phyloP scores from a whole-genome alignment of 805 yeast genomes.

The Candida sphagnicola region DNA sequence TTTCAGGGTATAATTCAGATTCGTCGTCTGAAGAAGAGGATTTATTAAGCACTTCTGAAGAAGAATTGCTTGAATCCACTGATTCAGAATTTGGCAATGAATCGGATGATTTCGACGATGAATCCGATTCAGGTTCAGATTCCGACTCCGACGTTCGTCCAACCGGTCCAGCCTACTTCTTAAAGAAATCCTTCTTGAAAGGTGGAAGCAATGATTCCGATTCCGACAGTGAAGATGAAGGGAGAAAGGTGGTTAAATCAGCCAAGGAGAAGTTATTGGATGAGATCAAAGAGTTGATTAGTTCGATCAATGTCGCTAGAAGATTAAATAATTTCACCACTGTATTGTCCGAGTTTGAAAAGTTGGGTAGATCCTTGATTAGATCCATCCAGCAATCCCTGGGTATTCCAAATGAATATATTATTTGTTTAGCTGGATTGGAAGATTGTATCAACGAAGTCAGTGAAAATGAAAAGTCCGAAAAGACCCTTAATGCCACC shows the following conservation, averaged over 20 bases:
- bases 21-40: slow-evolving; percentile 52
- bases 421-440: slow-evolving; percentile 64
- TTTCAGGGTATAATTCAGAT: slow-evolving; percentile 54
- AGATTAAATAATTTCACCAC: slow-evolving; percentile 76
- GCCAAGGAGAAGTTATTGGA: slow-evolving; percentile 91
- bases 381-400: slow-evolving; percentile 75
- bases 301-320: slow-evolving; percentile 64
- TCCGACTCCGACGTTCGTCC: slow-evolving; percentile 31
- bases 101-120: slow-evolving; percentile 19
- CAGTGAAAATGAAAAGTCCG: slow-evolving; percentile 45
- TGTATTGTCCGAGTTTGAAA: slow-evolving; percentile 75
- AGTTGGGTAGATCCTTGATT: slow-evolving; percentile 59
- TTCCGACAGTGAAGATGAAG: slow-evolving; percentile 58
- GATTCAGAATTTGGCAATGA: slow-evolving; percentile 52
- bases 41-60: slow-evolving; percentile 55
- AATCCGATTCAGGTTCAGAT: slow-evolving; percentile 30
- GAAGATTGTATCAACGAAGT: slow-evolving; percentile 62
- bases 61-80: slow-evolving; percentile 44
- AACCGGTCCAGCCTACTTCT: slow-evolving; percentile 52
- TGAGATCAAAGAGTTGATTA: slow-evolving; percentile 69
- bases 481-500: slow-evolving; percentile 74
- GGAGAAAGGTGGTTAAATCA: slow-evolving; percentile 82
- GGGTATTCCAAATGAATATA: slow-evolving; percentile 67
- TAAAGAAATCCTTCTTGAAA: slow-evolving; percentile 47
- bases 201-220: slow-evolving; percentile 36